Evolutionary conservation across 1,139 yeast species (phyloP), one percentile per base, ranked within the genome.

Genomic region (Yamadazyma conglobata): DNA sequence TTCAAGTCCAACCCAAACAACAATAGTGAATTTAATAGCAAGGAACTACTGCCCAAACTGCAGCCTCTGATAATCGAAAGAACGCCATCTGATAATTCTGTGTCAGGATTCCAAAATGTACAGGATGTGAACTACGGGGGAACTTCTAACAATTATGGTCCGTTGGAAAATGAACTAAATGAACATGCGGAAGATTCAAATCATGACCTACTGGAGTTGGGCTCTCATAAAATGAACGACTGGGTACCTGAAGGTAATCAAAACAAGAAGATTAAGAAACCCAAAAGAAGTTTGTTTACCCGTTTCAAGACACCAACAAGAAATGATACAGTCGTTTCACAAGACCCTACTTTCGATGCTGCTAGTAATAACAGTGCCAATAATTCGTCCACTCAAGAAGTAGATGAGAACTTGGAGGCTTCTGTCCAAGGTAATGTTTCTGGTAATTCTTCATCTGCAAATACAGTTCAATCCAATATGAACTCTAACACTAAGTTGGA

Each of bases 201-300:
- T n/a, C n/a, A n/a, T n/a, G n/a, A n/a, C n/a, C n/a, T n/a, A n/a
- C n/a, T n/a, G n/a, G n/a, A n/a, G n/a, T n/a, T n/a, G n/a, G n/a
- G n/a, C n/a, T n/a, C n/a, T n/a, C n/a, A n/a, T n/a, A n/a, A n/a
- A n/a, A n/a, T n/a, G n/a, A n/a, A n/a, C n/a, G n/a, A n/a, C n/a
- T n/a, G n/a, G n/a, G 22, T 39, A 3, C 45, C 47, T 2, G 31
- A 42, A 8, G 36, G 32, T n/a, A 22, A 16, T 7, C 24, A 15
- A 16, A 24, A 30, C 11, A 59, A 60, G 41, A 61, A 60, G 32
- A 46, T 52, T 1, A 62, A 54, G 36, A 47, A 58, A 28, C 43
- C 65, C 2, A 64, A 62, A 40, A 46, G 70, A 37, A 55, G 68
- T 37, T 47, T 67, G 21, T 67, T 67, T 40, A 64, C 60, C 3